Conservation (phyloP, 1,139 yeast species). For the Zygoascus sp. region DNA sequence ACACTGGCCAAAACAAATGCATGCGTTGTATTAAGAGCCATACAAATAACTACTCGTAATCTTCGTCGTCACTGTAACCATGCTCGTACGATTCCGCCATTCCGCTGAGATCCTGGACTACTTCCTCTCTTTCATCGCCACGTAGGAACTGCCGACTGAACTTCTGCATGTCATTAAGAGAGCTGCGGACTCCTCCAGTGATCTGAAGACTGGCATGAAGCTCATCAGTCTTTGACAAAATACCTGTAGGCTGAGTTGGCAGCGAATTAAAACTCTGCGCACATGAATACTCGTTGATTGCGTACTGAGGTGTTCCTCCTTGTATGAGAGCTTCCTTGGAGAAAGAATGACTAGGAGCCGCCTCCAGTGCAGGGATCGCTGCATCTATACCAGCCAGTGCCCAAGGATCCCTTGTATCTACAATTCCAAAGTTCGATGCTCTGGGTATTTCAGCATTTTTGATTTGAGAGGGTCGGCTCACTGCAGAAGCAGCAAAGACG, state of each 20-base stretch:
- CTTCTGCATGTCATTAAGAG: conserved; percentile 46
- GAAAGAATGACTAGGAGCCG: not conserved
- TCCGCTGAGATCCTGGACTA: conserved; percentile 51
- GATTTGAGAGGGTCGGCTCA: conserved; percentile 27
- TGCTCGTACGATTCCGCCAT: conserved; percentile 51
- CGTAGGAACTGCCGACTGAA: conserved; percentile 43
- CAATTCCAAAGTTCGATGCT: conserved; percentile 11
- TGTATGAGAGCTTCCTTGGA: conserved; percentile 15
- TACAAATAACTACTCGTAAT: conserved; percentile 17
- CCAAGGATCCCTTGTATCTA: conserved; percentile 16
- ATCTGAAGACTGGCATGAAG: conserved; percentile 42
- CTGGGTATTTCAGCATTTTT: conserved; percentile 16
- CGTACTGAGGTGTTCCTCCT: conserved; percentile 23
- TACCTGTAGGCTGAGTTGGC: conserved; percentile 24
- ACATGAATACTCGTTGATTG: conserved; percentile 19
- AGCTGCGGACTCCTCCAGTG: conserved; percentile 43
- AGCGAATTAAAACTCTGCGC: conserved; percentile 22
- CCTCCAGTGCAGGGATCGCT: not conserved
- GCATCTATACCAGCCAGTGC: conserved; percentile 7
- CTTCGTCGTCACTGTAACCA: conserved; percentile 51
- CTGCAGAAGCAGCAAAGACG: conserved; percentile 35
- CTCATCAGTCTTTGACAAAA: conserved; percentile 22
- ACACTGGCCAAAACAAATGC: not conserved
- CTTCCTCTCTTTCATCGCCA: conserved; percentile 58
- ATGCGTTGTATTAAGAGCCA: not conserved